Evolutionary conservation across 176 grass and related monocot genomes (phyloP).

Genomic region (Cenchrus americanus): DNA sequence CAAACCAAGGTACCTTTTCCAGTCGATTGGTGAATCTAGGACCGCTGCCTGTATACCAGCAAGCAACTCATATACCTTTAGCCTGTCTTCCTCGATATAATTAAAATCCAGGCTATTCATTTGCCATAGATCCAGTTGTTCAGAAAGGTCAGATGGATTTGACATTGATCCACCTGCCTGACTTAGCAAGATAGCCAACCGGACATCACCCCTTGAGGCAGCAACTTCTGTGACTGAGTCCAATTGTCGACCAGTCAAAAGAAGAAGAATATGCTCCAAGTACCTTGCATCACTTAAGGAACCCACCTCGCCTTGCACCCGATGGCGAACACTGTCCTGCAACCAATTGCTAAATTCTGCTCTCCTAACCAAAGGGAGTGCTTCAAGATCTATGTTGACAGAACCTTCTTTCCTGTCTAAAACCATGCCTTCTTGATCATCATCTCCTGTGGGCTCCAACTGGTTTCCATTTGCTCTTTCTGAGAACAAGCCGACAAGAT

Average conservation of each 20-base stretch:
- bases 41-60: constrained; percentile 71
- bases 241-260: constrained; percentile 86
- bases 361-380: constrained; percentile 81
- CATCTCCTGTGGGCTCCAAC: constrained; percentile 51
- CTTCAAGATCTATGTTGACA: constrained; percentile 70
- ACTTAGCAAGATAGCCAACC: constrained; percentile 71
- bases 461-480: constrained; percentile 54
- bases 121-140: constrained; percentile 83
- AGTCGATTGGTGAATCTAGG: constrained; percentile 73
- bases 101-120: constrained; percentile 82
- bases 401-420: constrained; percentile 77
- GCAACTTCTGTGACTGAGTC: constrained; percentile 79
- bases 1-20: constrained; percentile 91
- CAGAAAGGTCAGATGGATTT: constrained; percentile 78
- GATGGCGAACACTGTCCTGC: constrained; percentile 82
- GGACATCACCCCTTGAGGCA: constrained; percentile 79
- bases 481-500: constrained; percentile 88
- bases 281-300: constrained; percentile 77
- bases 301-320: constrained; percentile 77
- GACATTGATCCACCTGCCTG: constrained; percentile 85
- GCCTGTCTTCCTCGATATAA: constrained; percentile 79
- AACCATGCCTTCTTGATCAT: constrained; percentile 74
- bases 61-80: constrained; percentile 87
- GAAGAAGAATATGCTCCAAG: constrained; percentile 81
- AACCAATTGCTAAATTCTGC: constrained; percentile 91